phyloP scores from a whole-genome alignment of 441 rosid genomes.

The Flueggea neowawraea region DNA sequence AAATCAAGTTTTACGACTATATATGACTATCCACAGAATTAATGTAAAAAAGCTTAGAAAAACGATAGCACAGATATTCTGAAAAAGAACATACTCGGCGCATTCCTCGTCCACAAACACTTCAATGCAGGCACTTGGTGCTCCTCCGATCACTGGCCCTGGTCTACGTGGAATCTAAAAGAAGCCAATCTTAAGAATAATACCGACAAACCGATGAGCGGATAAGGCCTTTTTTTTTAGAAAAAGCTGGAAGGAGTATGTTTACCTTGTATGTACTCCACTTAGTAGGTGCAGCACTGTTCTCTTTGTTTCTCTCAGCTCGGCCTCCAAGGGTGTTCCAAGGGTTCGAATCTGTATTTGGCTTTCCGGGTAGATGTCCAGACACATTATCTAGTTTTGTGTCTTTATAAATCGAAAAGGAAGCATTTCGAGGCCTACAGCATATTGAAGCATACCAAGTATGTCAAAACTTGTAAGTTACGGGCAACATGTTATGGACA shows the following conservation, averaged over 20 bases:
- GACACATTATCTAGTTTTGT: constrained; percentile 26
- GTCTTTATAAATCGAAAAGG: constrained; percentile 62
- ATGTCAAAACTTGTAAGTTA: neutral
- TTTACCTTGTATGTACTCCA: constrained; percentile 77
- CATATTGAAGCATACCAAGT: neutral
- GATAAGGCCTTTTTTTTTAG: neutral
- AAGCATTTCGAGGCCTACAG: constrained; percentile 28
- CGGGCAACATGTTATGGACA: neutral
- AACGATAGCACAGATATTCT: neutral
- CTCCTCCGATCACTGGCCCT: constrained; percentile 32
- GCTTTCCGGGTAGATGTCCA: constrained; percentile 34
- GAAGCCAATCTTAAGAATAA: neutral
- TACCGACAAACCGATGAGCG: neutral
- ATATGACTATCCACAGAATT: neutral
- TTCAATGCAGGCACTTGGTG: constrained; percentile 44
- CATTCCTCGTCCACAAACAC: constrained; percentile 82
- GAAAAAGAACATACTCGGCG: constrained; percentile 40
- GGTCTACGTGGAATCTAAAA: constrained; percentile 67
- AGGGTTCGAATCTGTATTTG: constrained; percentile 41
- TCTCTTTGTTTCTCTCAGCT: constrained; percentile 94
- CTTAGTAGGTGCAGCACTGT: constrained; percentile 62
- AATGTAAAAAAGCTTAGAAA: neutral
- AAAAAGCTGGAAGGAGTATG: neutral
- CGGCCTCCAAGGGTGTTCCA: constrained; percentile 73
- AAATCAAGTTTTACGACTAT: neutral